phyloP scores from a whole-genome alignment of 2,329 filamentous ascomycete genomes.

The Ambrosiella beaveri region DNA sequence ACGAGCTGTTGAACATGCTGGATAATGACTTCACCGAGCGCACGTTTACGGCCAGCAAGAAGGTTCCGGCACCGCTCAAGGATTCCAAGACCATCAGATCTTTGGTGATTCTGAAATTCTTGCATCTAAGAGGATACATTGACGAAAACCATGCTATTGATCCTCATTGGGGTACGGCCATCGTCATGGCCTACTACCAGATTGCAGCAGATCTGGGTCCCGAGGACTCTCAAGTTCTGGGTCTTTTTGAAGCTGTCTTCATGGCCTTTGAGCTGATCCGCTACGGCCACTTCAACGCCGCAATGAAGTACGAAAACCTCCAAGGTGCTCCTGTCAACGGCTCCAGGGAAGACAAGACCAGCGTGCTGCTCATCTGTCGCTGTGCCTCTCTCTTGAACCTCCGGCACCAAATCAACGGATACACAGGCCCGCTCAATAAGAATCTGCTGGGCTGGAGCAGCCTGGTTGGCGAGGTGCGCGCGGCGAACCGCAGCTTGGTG shows the following conservation, averaged over 20 bases:
- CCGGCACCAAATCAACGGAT: slow-evolving; percentile 69
- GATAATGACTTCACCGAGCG: slow-evolving; percentile 52
- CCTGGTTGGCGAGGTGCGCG: slow-evolving; percentile 61
- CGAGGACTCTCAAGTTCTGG: slow-evolving; percentile 23
- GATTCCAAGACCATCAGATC: slow-evolving; percentile 47
- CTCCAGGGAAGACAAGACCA: slow-evolving; percentile 55
- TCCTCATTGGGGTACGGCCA: slow-evolving; percentile 67
- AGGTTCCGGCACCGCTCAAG: slow-evolving; percentile 34
- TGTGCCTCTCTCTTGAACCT: slow-evolving; percentile 70
- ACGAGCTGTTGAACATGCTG: slow-evolving; percentile 49
- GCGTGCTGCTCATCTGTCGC: slow-evolving; percentile 68
- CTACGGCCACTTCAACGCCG: slow-evolving; percentile 58
- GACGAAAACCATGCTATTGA: slow-evolving; percentile 55
- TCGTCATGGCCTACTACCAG: slow-evolving; percentile 50
- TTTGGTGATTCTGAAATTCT: slow-evolving; percentile 72
- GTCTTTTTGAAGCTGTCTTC: slow-evolving; percentile 60
- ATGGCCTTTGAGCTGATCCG: slow-evolving; percentile 74
- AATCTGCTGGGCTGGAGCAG: slow-evolving; percentile 77
- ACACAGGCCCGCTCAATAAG: slow-evolving; percentile 84
- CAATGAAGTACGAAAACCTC: slow-evolving; percentile 38
- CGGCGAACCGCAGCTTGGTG: slow-evolving; percentile 62
- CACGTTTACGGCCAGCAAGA: slow-evolving; percentile 37
- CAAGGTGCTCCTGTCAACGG: slow-evolving; percentile 39
- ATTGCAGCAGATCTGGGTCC: slow-evolving; percentile 37
- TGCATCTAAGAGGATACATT: slow-evolving; percentile 76